phyloP scores from a whole-genome alignment of 2,329 filamentous ascomycete species.

The Colletotrichum camelliae region DNA sequence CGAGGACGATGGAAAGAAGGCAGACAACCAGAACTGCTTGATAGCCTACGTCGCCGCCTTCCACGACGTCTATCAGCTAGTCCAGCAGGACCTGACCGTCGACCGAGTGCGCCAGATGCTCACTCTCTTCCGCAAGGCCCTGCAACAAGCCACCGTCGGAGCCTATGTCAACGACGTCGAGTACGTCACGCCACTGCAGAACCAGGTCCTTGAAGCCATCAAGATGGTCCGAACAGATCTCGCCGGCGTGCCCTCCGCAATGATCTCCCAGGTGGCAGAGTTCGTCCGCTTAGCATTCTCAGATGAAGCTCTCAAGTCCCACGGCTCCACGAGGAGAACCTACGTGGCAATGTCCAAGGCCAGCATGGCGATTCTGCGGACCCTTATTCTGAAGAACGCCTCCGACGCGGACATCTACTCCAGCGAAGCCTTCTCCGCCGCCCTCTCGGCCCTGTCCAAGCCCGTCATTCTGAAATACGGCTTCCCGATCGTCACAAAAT shows the following conservation, averaged over 20 bases:
- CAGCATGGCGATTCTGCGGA: slow-evolving; percentile 74
- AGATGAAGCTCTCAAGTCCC: slow-evolving; percentile 33
- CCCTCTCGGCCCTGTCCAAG: slow-evolving; percentile 69
- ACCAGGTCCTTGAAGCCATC: slow-evolving; percentile 70
- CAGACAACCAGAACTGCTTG: slow-evolving; percentile 81
- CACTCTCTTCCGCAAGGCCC: slow-evolving; percentile 70
- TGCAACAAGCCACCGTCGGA: slow-evolving; percentile 72
- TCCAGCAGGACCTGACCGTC: slow-evolving; percentile 66
- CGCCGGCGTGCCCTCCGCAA: slow-evolving; percentile 66
- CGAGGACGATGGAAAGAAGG: slow-evolving; percentile 38
- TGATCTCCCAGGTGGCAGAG: slow-evolving; percentile 73
- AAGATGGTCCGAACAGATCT: slow-evolving; percentile 72
- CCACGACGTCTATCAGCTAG: slow-evolving; percentile 78
- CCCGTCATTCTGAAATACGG: slow-evolving; percentile 82
- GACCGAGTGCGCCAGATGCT: slow-evolving; percentile 73
- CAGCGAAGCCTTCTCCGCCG: slow-evolving; percentile 68
- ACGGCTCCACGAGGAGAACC: slow-evolving; percentile 63
- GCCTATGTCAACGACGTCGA: slow-evolving; percentile 77
- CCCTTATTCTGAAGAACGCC: slow-evolving; percentile 64
- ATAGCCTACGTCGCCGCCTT: slow-evolving; percentile 82
- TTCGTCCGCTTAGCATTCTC: slow-evolving; percentile 75
- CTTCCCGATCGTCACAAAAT: slow-evolving; percentile 75
- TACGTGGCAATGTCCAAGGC: slow-evolving; percentile 90
- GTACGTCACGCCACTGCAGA: slow-evolving; percentile 75
- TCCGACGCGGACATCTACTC: slow-evolving; percentile 71